phyloP scores from a whole-genome alignment of 23 red algal genomes.

The Gracilariopsis chorda region DNA sequence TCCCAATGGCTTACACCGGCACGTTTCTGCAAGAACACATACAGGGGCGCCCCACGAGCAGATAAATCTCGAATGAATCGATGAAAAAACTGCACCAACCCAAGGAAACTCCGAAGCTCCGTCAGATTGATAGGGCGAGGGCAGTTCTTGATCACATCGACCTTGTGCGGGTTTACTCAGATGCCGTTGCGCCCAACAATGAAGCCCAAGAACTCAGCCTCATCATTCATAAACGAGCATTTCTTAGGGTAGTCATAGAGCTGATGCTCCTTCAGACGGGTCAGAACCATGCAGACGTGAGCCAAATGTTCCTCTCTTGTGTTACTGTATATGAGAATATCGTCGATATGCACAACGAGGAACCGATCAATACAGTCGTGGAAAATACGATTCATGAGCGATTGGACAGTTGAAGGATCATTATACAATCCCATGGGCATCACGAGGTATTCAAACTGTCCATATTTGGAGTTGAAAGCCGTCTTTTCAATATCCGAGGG shows the following conservation, averaged over 20 bases:
- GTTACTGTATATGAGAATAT: too few species aligned
- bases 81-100: not conserved
- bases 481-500: too few species aligned
- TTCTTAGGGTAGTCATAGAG: not conserved
- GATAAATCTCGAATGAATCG: not conserved
- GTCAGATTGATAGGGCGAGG: too few species aligned
- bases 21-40: not conserved
- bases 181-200: not conserved
- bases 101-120: too few species aligned
- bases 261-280: not conserved
- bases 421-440: too few species aligned
- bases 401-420: not conserved
- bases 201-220: not conserved
- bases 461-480: too few species aligned
- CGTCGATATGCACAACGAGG: too few species aligned
- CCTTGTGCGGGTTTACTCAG: not conserved
- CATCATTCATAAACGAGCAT: not conserved
- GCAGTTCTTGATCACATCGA: not conserved
- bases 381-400: too few species aligned
- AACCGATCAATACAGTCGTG: too few species aligned
- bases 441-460: too few species aligned
- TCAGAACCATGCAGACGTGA: not conserved
- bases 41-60: not conserved
- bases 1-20: not conserved
- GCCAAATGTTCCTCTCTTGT: not conserved